These are phyloP conservation scores for Kwoniella mangroviensis DNA, from an alignment of 768 basidiomycete species.

Conservation along the genomic window DNA sequence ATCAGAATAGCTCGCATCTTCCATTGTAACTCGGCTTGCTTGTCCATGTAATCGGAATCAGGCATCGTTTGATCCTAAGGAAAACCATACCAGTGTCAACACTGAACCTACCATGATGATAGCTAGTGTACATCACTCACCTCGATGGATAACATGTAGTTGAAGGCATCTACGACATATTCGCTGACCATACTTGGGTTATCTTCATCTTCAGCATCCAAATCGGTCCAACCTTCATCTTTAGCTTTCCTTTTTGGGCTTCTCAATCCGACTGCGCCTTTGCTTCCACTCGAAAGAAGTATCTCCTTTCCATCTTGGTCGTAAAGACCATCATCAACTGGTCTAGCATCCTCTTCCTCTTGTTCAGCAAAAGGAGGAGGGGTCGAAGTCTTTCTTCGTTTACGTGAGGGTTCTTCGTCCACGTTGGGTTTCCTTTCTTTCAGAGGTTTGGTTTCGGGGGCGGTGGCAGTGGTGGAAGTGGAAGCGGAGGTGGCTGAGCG, in stretches of 20 bases:
- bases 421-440: conserved; percentile 34
- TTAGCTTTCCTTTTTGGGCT: conserved; percentile 57
- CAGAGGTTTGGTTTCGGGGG: conserved; percentile 29
- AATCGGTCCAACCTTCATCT: conserved; percentile 76
- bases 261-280: conserved; percentile 26
- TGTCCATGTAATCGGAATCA: conserved; percentile 79
- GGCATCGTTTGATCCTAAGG: conserved; percentile 75
- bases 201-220: conserved; percentile 87
- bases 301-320: conserved; percentile 61
- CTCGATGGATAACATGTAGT: conserved; percentile 85
- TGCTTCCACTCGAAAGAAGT: conserved; percentile 40
- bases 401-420: conserved; percentile 33
- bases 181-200: conserved; percentile 98
- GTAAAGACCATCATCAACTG: conserved; percentile 65
- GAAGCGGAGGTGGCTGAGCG: conserved; percentile 45
- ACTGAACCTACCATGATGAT: not conserved
- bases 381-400: conserved; percentile 45
- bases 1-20: conserved; percentile 84
- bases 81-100: conserved; percentile 6
- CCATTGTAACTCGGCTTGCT: conserved; percentile 82
- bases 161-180: conserved; percentile 91
- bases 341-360: conserved; percentile 64
- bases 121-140: conserved; percentile 60
- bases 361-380: conserved; percentile 30
- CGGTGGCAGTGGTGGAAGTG: conserved; percentile 23